phyloP scores from a whole-genome alignment of 345 rosid species.

The Arabis alpina region DNA sequence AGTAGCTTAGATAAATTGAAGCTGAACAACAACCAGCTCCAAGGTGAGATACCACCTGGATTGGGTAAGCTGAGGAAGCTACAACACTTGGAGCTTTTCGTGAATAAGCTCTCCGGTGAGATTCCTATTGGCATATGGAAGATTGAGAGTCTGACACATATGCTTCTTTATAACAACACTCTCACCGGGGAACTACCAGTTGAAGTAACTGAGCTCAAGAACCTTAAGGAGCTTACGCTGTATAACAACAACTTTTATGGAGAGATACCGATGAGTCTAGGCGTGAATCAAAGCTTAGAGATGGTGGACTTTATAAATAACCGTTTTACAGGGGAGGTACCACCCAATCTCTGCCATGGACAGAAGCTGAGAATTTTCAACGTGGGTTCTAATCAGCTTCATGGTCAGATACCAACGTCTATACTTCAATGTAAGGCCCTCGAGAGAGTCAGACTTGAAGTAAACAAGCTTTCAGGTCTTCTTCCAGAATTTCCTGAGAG shows the following conservation, averaged over 20 bases:
- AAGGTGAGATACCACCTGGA: slow-evolving; percentile 68
- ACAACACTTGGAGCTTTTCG: slow-evolving; percentile 60
- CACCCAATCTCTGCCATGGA: slow-evolving; percentile 70
- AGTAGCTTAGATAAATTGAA: slow-evolving; percentile 52
- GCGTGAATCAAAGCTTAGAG: slow-evolving; percentile 66
- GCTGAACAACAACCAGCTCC: slow-evolving; percentile 57
- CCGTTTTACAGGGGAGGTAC: slow-evolving; percentile 66
- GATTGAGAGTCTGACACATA: slow-evolving; percentile 55
- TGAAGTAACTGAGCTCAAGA: slow-evolving; percentile 63
- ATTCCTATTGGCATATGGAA: slow-evolving; percentile 73
- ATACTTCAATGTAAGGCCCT: slow-evolving; percentile 62
- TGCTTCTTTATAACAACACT: slow-evolving; percentile 58
- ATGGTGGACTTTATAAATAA: slow-evolving; percentile 67
- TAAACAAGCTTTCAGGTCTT: slow-evolving; percentile 57
- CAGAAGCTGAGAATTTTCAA: slow-evolving; percentile 49
- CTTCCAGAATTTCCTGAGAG: slow-evolving; percentile 60
- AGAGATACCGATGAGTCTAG: slow-evolving; percentile 62
- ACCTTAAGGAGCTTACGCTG: slow-evolving; percentile 56
- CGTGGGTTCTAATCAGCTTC: slow-evolving; percentile 66
- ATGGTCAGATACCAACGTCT: slow-evolving; percentile 63
- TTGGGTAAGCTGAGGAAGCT: slow-evolving; percentile 54
- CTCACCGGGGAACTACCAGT: slow-evolving; percentile 71
- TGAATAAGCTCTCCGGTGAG: slow-evolving; percentile 63
- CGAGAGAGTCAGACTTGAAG: slow-evolving; percentile 58
- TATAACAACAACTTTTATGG: slow-evolving; percentile 64